Evolutionary conservation across 306 rosid species (phyloP).

Genomic region (Sechiopsis laciniata): DNA sequence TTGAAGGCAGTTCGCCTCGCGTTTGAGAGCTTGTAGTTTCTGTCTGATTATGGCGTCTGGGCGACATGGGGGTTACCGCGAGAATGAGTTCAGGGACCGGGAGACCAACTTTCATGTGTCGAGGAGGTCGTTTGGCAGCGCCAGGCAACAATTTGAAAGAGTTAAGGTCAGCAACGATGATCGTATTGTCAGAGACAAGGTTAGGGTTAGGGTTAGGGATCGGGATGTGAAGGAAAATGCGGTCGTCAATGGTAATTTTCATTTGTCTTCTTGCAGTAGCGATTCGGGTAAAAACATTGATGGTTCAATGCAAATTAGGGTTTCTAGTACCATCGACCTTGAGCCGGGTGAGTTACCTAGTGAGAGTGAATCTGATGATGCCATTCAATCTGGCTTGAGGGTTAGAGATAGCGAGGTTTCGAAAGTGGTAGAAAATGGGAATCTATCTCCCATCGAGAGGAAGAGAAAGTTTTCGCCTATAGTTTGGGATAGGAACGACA

Average conservation of each 20-base stretch:
- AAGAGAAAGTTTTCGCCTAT: constrained; percentile 68
- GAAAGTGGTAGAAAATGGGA: constrained; percentile 41
- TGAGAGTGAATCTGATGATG: constrained; percentile 90
- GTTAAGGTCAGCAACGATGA: constrained; percentile 36
- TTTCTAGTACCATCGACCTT: constrained; percentile 48
- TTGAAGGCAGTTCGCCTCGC: neutral
- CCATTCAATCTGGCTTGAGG: constrained; percentile 50
- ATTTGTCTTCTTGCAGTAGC: constrained; percentile 54
- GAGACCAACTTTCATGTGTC: constrained; percentile 52
- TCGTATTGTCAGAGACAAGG: constrained; percentile 46
- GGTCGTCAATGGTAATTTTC: constrained; percentile 39
- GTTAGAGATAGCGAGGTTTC: constrained; percentile 34
- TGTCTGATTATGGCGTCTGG: constrained; percentile 73
- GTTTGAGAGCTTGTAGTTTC: constrained; percentile 19
- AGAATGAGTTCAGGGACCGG: constrained; percentile 67
- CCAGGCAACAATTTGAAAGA: constrained; percentile 61
- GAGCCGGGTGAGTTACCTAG: constrained; percentile 97
- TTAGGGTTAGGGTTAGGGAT: constrained; percentile 57
- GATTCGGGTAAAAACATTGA: constrained; percentile 45
- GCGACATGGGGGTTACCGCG: constrained; percentile 74
- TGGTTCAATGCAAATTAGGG: constrained; percentile 52
- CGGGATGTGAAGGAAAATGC: constrained; percentile 54
- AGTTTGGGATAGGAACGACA: constrained; percentile 49
- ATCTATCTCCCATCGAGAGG: constrained; percentile 37
- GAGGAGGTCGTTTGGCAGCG: constrained; percentile 27